phyloP scores from a whole-genome alignment of 768 basidiomycete genomes.

The Mycena indigotica region DNA sequence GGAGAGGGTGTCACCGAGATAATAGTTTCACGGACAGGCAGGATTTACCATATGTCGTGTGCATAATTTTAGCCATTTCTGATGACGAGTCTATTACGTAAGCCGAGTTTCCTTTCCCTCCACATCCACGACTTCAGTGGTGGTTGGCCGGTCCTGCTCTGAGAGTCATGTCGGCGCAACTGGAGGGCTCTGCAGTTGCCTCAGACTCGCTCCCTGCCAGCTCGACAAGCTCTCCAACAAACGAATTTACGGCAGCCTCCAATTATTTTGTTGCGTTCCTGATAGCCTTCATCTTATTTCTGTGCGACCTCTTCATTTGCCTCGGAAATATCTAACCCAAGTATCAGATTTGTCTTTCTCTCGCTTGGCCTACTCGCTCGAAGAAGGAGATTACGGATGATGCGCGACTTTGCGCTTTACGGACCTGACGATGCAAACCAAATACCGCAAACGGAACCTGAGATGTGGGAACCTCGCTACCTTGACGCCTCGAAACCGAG shows the following conservation, averaged over 20 bases:
- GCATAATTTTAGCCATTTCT: not conserved
- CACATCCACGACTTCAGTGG: no score
- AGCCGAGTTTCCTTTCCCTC: no score
- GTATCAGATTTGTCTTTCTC: slow-evolving; percentile 13
- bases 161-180: not conserved
- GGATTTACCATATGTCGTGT: slow-evolving; percentile 51
- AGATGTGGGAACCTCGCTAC: slow-evolving; percentile 15
- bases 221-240: not conserved
- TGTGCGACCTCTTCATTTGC: no score
- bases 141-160: no score
- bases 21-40: slow-evolving; percentile 59
- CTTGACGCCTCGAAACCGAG: not conserved
- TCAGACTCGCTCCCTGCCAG: not conserved
- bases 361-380: slow-evolving; percentile 17
- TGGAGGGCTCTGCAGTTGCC: no score
- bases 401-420: slow-evolving; percentile 14
- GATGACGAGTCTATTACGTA: no score
- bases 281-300: not conserved
- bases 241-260: not conserved
- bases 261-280: slow-evolving; percentile 1
- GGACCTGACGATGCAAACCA: slow-evolving; percentile 7
- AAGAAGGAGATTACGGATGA: slow-evolving; percentile 11
- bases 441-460: slow-evolving; percentile 14
- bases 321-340: no score
- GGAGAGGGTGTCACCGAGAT: slow-evolving; percentile 33